Base-by-base conservation (phyloP, 108 stramenopile genomes). In the Epithemia pelagica region DNA sequence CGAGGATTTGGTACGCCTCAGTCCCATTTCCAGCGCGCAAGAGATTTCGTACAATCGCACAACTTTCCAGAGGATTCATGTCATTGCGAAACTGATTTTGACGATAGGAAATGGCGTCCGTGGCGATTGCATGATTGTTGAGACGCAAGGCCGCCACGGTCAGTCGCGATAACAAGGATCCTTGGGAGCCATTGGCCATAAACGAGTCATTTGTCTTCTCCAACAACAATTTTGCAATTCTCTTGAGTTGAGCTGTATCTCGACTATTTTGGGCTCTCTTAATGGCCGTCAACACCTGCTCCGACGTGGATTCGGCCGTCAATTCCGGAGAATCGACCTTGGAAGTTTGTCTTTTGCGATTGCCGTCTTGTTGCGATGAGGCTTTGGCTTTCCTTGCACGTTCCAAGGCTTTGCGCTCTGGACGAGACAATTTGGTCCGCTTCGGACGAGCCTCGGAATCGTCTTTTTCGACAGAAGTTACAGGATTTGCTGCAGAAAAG, bases 61-160 rank as follows among this genome's bases (percentile, higher is more conserved):
- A 83, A 22, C 85, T 85, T 68, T 89, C 91, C 76, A 90, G 69
- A 0, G 91, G 88, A 2, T 79, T 62, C 79, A 90, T 86, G 30
- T 77, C 78, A 0, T 82, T 62, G 29, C 80, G 65, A 72, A 86
- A 79, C 7, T 74, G 70, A 18, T 53, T 66, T 18, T 77, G 64
- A 46, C 91, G 80, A 66, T 81, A 77, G 26, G 77, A 70, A 62
- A 92, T 82, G 33, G 87, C 89, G 54, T 73, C 58, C 66, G 67
- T 25, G 22, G 91, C 91, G 28, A 92, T 70, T 57, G 65, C 54
- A 20, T 88, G 74, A 37, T 90, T 84, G 52, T 78, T 74, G 60
- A 87, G 58, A 62, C 84, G 88, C 30, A 92, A 65, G 0, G 91
- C 85, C 8, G 88, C 88, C 15, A 92, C 91, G 57, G 91, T 88